Evolutionary conservation across 345 rosid genomes (phyloP), one percentile per base, ranked within the genome.

Genomic region (Eucalyptus pauciflora): DNA sequence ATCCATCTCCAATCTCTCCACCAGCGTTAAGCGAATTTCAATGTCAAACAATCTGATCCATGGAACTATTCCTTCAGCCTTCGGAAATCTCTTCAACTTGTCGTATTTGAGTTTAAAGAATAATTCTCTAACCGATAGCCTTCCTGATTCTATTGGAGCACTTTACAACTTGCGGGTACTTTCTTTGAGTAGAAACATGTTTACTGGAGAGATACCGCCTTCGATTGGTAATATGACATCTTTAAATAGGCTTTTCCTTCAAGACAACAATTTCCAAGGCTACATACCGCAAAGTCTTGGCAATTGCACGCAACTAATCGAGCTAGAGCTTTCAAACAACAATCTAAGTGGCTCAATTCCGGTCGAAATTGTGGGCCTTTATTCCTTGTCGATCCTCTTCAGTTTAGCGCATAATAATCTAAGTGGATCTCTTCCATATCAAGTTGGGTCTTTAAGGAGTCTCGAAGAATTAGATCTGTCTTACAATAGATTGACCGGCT

Each of bases 41-140:
- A 3, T 67, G 41, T 1, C 5, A n/a, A 2, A 0, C 6, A 14
- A 67, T 67, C 3, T 2, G 41, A n/a, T 67, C 2, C 2, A n/a
- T 0, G 76, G 76, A 67, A 67, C 41, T n/a, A 67, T 64, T n/a
- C 76, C 76, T 64, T 64, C 20, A 64, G 16, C 3, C 37, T 1
- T 29, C 37, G 37, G 31, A 13, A 64, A 13, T 64, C 76, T 64
- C 76, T 64, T 16, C 43, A 8, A 69, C 24, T 69, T 69, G 79
- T 16, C 12, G 41, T 41, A 41, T 69, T 33, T 33, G 37, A 33
- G 37, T 33, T 33, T 33, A 33, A 33, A 33, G 37, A 33, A 33
- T 33, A 69, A 69, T 31, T 31, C 3, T 1, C 7, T 69, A 31
- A 16, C 2, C 6, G 6, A 2, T 31, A 7, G 12, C 43, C 0